Base-by-base conservation (phyloP, 106 monocot genomes). In the Hemerocallis citrina region DNA sequence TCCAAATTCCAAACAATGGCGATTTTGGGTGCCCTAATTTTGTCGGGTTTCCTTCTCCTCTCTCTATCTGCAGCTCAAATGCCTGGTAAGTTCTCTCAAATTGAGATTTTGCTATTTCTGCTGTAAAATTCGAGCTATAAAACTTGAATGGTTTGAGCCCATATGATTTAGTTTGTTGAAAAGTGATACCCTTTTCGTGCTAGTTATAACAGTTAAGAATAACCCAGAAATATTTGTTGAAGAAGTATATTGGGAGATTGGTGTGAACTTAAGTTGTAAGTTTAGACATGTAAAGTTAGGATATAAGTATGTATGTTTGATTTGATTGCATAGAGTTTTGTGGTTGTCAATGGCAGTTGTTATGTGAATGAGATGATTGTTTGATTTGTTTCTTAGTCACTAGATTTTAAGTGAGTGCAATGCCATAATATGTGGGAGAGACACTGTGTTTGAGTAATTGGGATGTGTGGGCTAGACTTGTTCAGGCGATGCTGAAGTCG, bases 21-120 rank as follows among this genome's bases (percentile, higher is more conserved):
- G 4, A 61, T 28, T 42, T 29, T 42, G 31, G 35, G 47, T 38
- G 24, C n/a, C 5, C 6, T 49, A 14, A 20, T 24, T 40, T 29
- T 52, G 21, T 29, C 57, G 50, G 17, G 64, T 40, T 34, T 69
- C 57, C 33, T 42, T 27, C 64, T 79, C 7, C 23, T 49, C 54
- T 63, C 63, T 7, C 24, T 57, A 6, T 47, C 59, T 16, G 37
- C 15, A 37, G 69, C 74, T 70, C 79, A 79, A 52, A 74, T 74
- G 65, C 79, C 79, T 38, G 79, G 79, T 79, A 29, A 44, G 45
- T 31, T 37, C 29, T 38, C 17, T 59, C 14, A 17, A 34, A 55
- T 49, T 23, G 4, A 3, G 32, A 2, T 32, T 32, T 30, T 30
- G 2, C 10, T 22, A 27, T 9, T 25, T 32, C 32, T 32, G 11